phyloP scores from a whole-genome alignment of 2,329 filamentous ascomycete species.

The Fusarium setosum region DNA sequence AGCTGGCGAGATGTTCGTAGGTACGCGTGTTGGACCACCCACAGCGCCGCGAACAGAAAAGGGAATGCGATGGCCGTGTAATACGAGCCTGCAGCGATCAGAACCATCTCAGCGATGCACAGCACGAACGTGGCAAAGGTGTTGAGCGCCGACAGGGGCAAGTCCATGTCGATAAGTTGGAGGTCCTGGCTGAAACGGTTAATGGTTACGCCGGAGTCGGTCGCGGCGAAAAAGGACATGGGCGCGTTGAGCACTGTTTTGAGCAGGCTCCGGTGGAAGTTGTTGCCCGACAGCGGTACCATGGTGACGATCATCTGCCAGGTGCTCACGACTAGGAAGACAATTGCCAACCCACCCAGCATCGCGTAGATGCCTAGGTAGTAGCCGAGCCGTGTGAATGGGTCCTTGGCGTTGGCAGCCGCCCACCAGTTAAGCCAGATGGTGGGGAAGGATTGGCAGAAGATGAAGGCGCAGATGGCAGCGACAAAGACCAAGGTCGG shows the following conservation, averaged over 20 bases:
- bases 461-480: constrained; percentile 38
- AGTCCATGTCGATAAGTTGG: constrained; percentile 51
- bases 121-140: constrained; percentile 34
- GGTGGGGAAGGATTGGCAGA: constrained; percentile 42
- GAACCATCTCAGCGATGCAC: constrained; percentile 36
- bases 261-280: constrained; percentile 35
- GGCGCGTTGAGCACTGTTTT: constrained; percentile 43
- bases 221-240: constrained; percentile 49
- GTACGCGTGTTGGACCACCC: constrained; percentile 41
- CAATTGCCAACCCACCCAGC: constrained; percentile 27
- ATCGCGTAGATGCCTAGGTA: constrained; percentile 39
- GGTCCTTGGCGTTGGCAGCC: constrained; percentile 28
- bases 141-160: constrained; percentile 43
- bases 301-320: constrained; percentile 44
- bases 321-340: constrained; percentile 32
- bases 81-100: constrained; percentile 29
- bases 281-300: constrained; percentile 36
- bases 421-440: constrained; percentile 45
- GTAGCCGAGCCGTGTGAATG: constrained; percentile 31
- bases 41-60: constrained; percentile 20
- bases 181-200: constrained; percentile 56
- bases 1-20: constrained; percentile 64
- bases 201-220: constrained; percentile 49
- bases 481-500: constrained; percentile 32
- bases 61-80: constrained; percentile 35